Conservation (phyloP, 176 grass and related monocot genomes). For the Aegilops speltoides region DNA sequence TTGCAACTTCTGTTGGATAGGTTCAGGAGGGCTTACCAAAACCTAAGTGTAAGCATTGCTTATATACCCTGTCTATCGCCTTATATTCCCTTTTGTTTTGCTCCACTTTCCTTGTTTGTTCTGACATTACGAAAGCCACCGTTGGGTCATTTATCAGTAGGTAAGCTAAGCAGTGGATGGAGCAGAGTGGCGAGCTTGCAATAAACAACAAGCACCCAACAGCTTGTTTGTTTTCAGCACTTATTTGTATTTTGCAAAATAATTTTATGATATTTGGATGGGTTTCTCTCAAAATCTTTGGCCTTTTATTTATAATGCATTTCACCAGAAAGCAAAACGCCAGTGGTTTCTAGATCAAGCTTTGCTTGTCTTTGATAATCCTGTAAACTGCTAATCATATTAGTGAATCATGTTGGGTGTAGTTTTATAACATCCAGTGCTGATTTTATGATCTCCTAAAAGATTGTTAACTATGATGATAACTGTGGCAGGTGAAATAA, state of each 20-base stretch:
- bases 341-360: neutral
- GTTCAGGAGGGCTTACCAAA: conserved; percentile 87
- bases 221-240: neutral
- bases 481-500: conserved; percentile 6
- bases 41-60: conserved; percentile 72
- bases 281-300: neutral
- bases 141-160: neutral
- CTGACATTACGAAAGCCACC: neutral
- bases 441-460: neutral
- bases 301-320: neutral
- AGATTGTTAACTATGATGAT: neutral
- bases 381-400: neutral
- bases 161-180: neutral
- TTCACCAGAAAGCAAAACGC: neutral
- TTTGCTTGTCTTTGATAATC: neutral
- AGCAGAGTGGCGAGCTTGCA: neutral
- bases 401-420: neutral
- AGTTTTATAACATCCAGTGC: neutral
- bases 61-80: conserved; percentile 3
- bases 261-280: neutral
- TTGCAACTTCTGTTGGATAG: conserved; percentile 87
- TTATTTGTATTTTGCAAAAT: neutral
- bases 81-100: conserved; percentile 11
- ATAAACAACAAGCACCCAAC: neutral
- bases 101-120: neutral